Evolutionary conservation across 1,139 yeast genomes (phyloP), one percentile per base, ranked within the genome.

Genomic region (Yamadazyma blattariae): DNA sequence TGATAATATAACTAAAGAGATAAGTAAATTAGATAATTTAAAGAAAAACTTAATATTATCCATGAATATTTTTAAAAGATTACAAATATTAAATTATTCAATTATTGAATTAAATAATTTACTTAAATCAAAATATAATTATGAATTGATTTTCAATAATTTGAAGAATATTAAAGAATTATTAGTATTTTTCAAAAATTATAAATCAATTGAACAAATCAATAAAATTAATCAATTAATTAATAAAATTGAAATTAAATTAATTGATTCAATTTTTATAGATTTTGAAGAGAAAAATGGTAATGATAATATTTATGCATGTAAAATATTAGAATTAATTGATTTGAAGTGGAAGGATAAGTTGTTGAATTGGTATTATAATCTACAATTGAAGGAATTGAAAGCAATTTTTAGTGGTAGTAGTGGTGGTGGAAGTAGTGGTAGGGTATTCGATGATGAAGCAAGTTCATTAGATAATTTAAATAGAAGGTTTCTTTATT

Each of bases 391-490:
- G 37, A 74, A 75, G 46, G 97, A 90, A 51, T 79, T 92, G 38
- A 74, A 75, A 28, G 66, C 77, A 17, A 87, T 92, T 11, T 92
- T 92, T 59, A 75, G 78, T 37, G 71, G 79, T 20, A 75, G 78
- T 37, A 71, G 79, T 20, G n/a, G n/a, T n/a, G n/a, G n/a, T n/a
- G n/a, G n/a, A n/a, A n/a, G n/a, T n/a, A n/a, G n/a, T n/a, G n/a
- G n/a, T n/a, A n/a, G n/a, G n/a, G n/a, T n/a, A n/a, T n/a, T n/a
- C n/a, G 70, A 78, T 14, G 97, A 89, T 48, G 98, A 90, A 58
- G 97, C 98, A 0, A 97, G 97, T 1, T 83, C 95, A 2, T 63
- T 92, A 42, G 98, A 92, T 42, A 92, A 92, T 57, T 63, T 92
- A 31, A 74, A 79, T 14, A 67, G 97, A 46, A 68, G 98, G 34